Conservation (phyloP, 2,329 filamentous ascomycete species). For the Penicillium sp. region DNA sequence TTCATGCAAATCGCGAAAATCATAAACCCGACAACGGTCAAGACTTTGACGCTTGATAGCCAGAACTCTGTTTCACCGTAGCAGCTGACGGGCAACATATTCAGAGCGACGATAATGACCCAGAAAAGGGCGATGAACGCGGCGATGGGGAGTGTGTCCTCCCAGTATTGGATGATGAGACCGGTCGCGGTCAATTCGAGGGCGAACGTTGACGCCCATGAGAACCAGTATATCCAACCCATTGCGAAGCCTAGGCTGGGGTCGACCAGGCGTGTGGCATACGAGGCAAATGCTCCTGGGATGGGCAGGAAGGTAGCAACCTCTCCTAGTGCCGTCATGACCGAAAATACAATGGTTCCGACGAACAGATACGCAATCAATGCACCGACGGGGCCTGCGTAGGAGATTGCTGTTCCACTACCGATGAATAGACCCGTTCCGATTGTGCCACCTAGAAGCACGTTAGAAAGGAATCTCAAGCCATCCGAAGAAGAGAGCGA, state of each 20-base stretch:
- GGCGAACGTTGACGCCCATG: constrained; percentile 12
- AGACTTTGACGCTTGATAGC: constrained; percentile 11
- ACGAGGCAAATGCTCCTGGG: constrained; percentile 11
- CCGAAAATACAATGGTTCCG: constrained; percentile 13
- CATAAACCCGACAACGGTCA: constrained; percentile 13
- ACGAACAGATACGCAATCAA: constrained; percentile 14
- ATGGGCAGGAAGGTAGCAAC: constrained; percentile 14
- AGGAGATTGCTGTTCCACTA: constrained; percentile 9
- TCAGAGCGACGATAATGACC: constrained; percentile 10
- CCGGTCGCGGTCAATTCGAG: constrained; percentile 13
- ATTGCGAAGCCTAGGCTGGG: constrained; percentile 15
- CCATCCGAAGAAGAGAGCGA: not conserved
- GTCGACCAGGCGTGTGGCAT: constrained; percentile 14
- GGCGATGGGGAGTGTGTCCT: constrained; percentile 6
- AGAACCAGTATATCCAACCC: constrained; percentile 19
- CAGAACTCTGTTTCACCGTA: constrained; percentile 17
- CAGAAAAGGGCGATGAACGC: constrained; percentile 13
- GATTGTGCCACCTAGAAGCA: constrained; percentile 9
- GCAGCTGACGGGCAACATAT: constrained; percentile 12
- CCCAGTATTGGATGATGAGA: constrained; percentile 16
- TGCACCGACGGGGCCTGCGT: constrained; percentile 10
- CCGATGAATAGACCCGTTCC: constrained; percentile 17
- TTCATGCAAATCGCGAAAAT: constrained; percentile 14
- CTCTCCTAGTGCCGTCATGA: constrained; percentile 14
- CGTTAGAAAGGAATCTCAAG: not conserved